Conservation (phyloP, 2,329 filamentous ascomycete species). For the Sporothrix schenckii region DNA sequence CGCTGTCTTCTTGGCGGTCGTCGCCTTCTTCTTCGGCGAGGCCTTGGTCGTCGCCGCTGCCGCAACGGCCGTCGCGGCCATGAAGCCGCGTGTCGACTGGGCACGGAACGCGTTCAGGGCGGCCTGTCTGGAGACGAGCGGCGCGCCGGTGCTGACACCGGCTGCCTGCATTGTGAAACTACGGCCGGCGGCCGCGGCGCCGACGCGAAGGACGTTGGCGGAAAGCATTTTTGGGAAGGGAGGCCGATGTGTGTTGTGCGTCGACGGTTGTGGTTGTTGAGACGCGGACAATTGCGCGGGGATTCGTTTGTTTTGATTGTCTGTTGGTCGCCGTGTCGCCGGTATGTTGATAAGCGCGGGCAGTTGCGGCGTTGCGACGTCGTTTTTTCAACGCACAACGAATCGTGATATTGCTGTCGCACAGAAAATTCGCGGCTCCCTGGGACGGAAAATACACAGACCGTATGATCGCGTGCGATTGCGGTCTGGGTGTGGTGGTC, state of each 20-base stretch:
- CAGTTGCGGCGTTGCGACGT: not conserved
- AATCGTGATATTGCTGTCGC: slow-evolving; percentile 9
- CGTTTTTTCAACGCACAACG: slow-evolving; percentile 12
- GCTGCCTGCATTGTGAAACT: not conserved
- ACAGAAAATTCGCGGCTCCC: slow-evolving; percentile 11
- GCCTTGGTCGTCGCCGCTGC: not conserved
- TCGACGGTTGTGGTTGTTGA: not conserved
- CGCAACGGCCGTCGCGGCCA: not conserved
- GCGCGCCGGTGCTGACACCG: not conserved
- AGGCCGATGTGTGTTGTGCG: not conserved
- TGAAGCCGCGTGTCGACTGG: not conserved
- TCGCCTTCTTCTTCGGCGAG: not conserved
- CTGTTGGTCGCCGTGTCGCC: slow-evolving; percentile 9
- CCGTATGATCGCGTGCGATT: slow-evolving; percentile 26
- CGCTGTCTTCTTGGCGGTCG: not conserved
- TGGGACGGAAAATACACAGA: slow-evolving; percentile 10
- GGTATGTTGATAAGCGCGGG: not conserved
- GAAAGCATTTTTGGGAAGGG: not conserved
- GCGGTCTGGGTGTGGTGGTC: not conserved
- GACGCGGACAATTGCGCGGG: not conserved
- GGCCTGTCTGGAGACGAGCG: not conserved
- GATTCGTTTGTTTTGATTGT: not conserved
- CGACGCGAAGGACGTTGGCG: slow-evolving; percentile 13
- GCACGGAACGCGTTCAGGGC: slow-evolving; percentile 4
- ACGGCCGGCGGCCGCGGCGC: slow-evolving; percentile 4